Evolutionary conservation across 345 rosid genomes (phyloP), one percentile per base, ranked within the genome.

Genomic region (Camelina sativa): DNA sequence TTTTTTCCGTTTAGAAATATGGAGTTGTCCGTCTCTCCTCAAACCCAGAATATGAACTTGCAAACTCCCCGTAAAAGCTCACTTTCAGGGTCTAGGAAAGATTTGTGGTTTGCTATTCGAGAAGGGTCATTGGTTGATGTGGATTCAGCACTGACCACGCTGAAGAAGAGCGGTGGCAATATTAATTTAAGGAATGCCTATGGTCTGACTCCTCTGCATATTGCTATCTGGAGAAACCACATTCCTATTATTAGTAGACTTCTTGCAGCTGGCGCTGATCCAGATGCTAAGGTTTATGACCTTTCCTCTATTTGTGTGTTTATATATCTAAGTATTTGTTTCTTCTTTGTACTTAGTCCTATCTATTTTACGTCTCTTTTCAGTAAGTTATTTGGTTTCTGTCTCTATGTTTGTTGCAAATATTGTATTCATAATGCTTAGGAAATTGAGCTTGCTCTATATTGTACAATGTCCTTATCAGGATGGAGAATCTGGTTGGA

Each of bases 401-500:
- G 61, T 22, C 30, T 35, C 7, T 32, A 9, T 32, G 34, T 34
- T 4, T 44, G 64, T 40, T 56, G 48, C 32, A 46, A 46, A 1
- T 23, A 5, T 46, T 11, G 48, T 10, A 37, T 50, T 48, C 41
- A 25, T 63, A 55, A 12, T 72, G 34, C 44, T n/a, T 47, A n/a
- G 51, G 7, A 13, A 43, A n/a, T 46, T 46, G 51, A 46, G 51
- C 51, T 46, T 70, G 20, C 34, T 32, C 22, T 71, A 25, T 63
- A 34, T 34, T 34, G 37, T 56, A 8, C 22, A 11, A 58, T 56
- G 41, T 13, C 3, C 6, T 35, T 79, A 76, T 82, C 84, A 92
- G 99, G 99, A 95, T 84, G 99, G 99, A 79, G 99, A 95, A 83
- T 95, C 99, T 38, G 99, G 97, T 60, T 95, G 99, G 96, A 92